Evolutionary conservation across 352 stramenopile species (phyloP).

Genomic region (Phytophthora megakarya): DNA sequence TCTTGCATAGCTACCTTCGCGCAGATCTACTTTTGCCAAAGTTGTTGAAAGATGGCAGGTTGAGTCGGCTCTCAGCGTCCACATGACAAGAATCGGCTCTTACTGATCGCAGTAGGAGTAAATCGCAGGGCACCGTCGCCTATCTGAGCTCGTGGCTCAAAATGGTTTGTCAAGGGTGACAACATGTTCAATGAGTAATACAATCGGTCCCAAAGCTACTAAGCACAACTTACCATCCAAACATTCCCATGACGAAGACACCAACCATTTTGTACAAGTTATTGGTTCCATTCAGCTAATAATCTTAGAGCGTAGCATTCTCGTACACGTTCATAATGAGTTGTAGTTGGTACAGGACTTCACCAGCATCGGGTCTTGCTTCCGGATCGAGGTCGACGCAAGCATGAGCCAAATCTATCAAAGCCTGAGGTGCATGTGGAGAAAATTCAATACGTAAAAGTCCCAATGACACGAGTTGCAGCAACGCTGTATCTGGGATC

Average conservation of each 20-base stretch:
- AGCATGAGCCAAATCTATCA: conserved; percentile 35
- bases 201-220: background rate
- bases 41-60: background rate
- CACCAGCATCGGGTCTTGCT: conserved; percentile 39
- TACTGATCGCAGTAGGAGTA: conserved; percentile 20
- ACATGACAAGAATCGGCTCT: conserved; percentile 6
- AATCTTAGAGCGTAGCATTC: conserved; percentile 25
- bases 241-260: background rate
- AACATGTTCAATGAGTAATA: background rate
- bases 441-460: conserved; percentile 44
- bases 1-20: conserved; percentile 5
- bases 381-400: conserved; percentile 44
- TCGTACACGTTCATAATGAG: conserved; percentile 42
- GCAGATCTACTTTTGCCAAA: conserved; percentile 1
- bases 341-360: conserved; percentile 47
- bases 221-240: conserved; percentile 4
- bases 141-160: conserved; percentile 5
- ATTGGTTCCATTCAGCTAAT: background rate
- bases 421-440: conserved; percentile 14
- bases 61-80: too few species aligned
- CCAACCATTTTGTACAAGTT: background rate
- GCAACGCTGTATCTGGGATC: conserved; percentile 39
- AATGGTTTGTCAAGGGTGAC: background rate
- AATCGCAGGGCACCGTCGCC: background rate
- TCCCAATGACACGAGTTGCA: conserved; percentile 54